Evolutionary conservation across 176 grass and related monocot species (phyloP), one percentile per base, ranked within the genome.

Genomic region (Lolium multiflorum): DNA sequence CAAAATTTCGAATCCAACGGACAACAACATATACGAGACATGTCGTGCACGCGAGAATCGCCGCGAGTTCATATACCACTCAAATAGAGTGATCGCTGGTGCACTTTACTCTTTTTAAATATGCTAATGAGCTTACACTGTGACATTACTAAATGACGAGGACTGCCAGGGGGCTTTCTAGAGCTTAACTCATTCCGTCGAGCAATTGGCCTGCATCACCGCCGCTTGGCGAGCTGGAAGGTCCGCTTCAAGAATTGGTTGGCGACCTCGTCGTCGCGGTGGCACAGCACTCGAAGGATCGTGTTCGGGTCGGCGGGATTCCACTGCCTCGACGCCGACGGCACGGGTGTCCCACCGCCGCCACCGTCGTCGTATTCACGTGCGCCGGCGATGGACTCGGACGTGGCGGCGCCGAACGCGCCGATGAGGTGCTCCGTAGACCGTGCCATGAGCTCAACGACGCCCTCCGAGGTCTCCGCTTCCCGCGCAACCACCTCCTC

Each of bases 211-310:
- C 70, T 8, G 9, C 4, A 12, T 89, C 75, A 98, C 77, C 88
- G 90, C 77, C 96, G 63, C 78, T 89, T 95, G 35, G 96, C 89
- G 41, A 98, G 83, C 77, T 95, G 91, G 82, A 98, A 98, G 50
- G 88, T 89, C 38, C 88, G 89, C 90, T 93, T 98, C 77, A 98
- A 76, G 81, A 95, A 98, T 58, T 91, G 89, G 88, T 92, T 98
- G 26, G 96, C 93, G 20, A 55, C 68, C 84, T 94, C 93, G 88
- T 98, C 93, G 66, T 95, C 87, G 38, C 93, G 79, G 83, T 98
- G 88, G 78, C 96, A 98, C 48, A 98, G 79, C 46, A 98, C 88
- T 28, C 96, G 86, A 22, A 98, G 91, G 78, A 94, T 91, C 1
- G 96, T 98, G 83, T 95, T 92, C 0, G 96, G 89, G 41, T 98